Evolutionary conservation across 2,329 filamentous ascomycete genomes (phyloP), one percentile per base, ranked within the genome.

Genomic region (Seiridium unicorne): DNA sequence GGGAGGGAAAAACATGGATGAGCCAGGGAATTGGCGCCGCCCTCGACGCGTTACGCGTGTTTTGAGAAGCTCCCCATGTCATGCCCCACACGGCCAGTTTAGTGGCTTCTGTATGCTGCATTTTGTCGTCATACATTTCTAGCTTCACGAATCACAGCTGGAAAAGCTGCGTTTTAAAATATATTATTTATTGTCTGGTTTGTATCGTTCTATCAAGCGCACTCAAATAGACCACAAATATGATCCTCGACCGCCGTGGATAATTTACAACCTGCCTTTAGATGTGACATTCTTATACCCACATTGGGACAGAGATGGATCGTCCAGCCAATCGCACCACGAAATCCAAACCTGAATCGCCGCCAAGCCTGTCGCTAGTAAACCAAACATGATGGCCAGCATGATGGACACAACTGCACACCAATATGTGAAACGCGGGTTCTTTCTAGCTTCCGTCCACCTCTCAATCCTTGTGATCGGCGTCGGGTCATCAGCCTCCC

Each of bases 401-500:
- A 32, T 32, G 8, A 32, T 32, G 26, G 61, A 60, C 6, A 61
- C 46, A 8, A 56, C 49, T 1, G 55, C 40, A 11, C 55, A 60
- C 59, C 55, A 62, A n/a, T 62, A 58, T 0, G 55, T 51, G n/a
- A 58, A 61, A 4, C 55, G 55, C 34, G 54, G 54, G 11, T 60
- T 58, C 26, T 47, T 51, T 13, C 59, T 60, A 8, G 54, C 59
- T 35, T 61, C 58, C 3, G 55, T 51, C 58, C 57, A 60, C n/a
- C 51, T 55, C 38, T 51, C 56, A 9, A 58, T 55, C 3, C 47
- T 44, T 5, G 59, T 61, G 13, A 54, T 61, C 6, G 61, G 59
- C 4, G 55, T 61, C 9, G 59, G 59, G 36, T 62, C 55, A 13
- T 62, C 61, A 2, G 61, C 61, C 26, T 61, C 61, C 18, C 44